Conservation (phyloP, 1,139 yeast species). For the Blastobotrys ciferrii region DNA sequence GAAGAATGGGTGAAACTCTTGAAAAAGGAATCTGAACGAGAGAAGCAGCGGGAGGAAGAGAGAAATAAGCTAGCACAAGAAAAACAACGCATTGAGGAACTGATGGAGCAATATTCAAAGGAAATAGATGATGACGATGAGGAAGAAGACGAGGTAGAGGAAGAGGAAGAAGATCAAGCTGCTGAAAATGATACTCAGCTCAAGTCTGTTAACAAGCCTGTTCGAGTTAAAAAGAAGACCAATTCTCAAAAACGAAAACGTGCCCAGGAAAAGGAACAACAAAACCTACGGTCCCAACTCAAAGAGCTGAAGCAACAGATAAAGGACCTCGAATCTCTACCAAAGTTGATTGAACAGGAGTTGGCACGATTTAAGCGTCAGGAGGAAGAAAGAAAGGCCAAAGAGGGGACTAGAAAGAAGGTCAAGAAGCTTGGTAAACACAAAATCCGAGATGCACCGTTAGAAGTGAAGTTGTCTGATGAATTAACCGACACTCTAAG, state of each 20-base stretch:
- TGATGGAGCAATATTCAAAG: conserved; percentile 57
- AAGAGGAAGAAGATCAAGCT: conserved; percentile 34
- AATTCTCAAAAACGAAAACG: conserved; percentile 72
- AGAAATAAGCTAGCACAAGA: conserved; percentile 58
- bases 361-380: conserved; percentile 20
- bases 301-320: conserved; percentile 60
- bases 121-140: conserved; percentile 47
- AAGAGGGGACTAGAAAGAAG: conserved; percentile 28
- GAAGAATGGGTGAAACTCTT: conserved; percentile 80
- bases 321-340: conserved; percentile 48
- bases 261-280: conserved; percentile 60
- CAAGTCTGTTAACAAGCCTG: conserved; percentile 73
- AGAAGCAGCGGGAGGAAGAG: conserved; percentile 64
- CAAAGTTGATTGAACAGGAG: conserved; percentile 28
- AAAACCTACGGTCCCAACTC: conserved; percentile 55
- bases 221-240: conserved; percentile 69
- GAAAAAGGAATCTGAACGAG: conserved; percentile 61
- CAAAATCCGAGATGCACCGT: conserved; percentile 56
- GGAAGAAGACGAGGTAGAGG: conserved; percentile 44
- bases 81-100: conserved; percentile 58
- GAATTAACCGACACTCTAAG: conserved; percentile 85
- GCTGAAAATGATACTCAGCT: conserved; percentile 36
- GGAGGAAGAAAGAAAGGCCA: conserved; percentile 18
- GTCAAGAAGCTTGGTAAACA: conserved; percentile 47
- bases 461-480: conserved; percentile 86